Evolutionary conservation across 2,329 filamentous ascomycete species (phyloP).

Genomic region (Cladosporium sp.): DNA sequence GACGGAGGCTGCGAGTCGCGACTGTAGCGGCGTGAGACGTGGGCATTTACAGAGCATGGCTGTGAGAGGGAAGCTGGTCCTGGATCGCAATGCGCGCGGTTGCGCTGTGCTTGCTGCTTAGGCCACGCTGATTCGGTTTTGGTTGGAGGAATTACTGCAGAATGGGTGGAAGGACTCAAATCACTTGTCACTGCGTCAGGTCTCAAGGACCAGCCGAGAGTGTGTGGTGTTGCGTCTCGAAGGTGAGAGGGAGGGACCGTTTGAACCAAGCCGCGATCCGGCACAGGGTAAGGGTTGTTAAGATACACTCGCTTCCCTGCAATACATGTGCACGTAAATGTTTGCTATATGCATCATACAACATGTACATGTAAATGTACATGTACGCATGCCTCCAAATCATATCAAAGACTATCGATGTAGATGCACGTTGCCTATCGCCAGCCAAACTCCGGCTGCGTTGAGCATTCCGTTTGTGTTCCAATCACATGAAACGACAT

Average conservation of each 20-base stretch:
- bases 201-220: constrained; percentile 11
- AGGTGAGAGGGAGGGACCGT: not conserved
- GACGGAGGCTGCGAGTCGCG: constrained; percentile 68
- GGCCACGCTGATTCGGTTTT: not conserved
- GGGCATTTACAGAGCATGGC: constrained; percentile 41
- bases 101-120: constrained; percentile 18
- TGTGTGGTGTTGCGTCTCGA: not conserved
- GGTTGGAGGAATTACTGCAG: not conserved
- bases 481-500: not conserved
- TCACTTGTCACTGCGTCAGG: not conserved
- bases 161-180: not conserved
- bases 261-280: not conserved
- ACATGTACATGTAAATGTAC: not conserved
- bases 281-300: not conserved
- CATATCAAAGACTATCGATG: too few species aligned
- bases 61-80: not conserved
- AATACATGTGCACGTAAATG: not conserved
- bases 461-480: not conserved
- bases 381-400: too few species aligned
- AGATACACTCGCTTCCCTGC: not conserved
- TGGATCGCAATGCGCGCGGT: constrained; percentile 16
- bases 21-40: constrained; percentile 68
- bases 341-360: too few species aligned
- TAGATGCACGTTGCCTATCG: too few species aligned
- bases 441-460: too few species aligned